A percentile compares a stretch with the other conserved stretches of the same genome.
Evolutionary conservation across 345 rosid species (phyloP).

Genomic region (Noccaea bulbosa): DNA sequence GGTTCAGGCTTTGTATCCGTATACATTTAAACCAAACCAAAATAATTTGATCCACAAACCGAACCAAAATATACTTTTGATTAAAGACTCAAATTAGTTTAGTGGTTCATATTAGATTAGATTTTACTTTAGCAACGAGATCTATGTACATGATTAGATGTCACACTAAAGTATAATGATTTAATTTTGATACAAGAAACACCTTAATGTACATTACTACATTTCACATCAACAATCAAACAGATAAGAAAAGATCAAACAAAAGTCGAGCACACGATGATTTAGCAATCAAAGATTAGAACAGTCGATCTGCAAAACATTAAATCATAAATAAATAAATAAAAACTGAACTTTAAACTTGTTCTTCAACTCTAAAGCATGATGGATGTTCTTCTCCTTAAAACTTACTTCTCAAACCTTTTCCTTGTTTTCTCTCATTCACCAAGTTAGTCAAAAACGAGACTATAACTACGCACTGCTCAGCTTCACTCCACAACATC

Average conservation of each 20-base stretch:
- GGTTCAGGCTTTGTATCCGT: not conserved
- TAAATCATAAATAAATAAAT: not conserved
- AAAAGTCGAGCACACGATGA: slow-evolving; percentile 9
- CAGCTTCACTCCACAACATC: slow-evolving; percentile 30
- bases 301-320: slow-evolving; percentile 29
- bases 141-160: no score
- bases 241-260: slow-evolving; percentile 24
- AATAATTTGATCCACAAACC: not conserved
- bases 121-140: no score
- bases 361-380: slow-evolving; percentile 27
- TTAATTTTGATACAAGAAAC: slow-evolving; percentile 1
- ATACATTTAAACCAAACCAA: not conserved
- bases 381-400: slow-evolving; percentile 22
- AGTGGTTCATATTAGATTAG: no score
- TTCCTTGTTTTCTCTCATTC: slow-evolving; percentile 32
- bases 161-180: not conserved
- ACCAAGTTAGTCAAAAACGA: slow-evolving; percentile 43
- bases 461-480: slow-evolving; percentile 27
- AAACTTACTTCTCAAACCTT: slow-evolving; percentile 20
- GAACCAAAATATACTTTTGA: not conserved
- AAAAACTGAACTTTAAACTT: not conserved
- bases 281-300: slow-evolving; percentile 38
- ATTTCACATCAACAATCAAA: slow-evolving; percentile 38
- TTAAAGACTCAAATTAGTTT: no score
- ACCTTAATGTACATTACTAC: slow-evolving; percentile 38